Base-by-base conservation (phyloP, 1,139 yeast species). In the Sporopachydermia cereana region DNA sequence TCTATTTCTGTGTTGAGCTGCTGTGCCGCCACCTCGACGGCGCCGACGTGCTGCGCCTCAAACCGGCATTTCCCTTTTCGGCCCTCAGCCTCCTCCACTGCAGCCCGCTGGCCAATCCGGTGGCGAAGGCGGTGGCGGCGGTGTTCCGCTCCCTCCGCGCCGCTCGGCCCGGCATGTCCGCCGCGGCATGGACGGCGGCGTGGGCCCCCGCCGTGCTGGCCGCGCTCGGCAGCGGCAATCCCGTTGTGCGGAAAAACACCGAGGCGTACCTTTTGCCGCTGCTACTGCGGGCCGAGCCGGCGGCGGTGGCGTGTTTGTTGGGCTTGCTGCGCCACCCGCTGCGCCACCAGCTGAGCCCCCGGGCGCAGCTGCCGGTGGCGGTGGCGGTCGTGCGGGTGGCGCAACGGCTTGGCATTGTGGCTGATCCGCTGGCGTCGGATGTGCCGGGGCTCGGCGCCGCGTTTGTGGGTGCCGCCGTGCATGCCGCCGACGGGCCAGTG, bases 371-470 rank as follows among this genome's bases (percentile, higher is more conserved):
- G 2, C 61, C 69, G 2, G 55, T 73, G 1, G 61, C 77, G 41
- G 63, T 83, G 1, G 76, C 81, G 2, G 65, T 81, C 45, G 60
- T 84, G 43, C 76, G 74, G 54, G 71, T 80, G 44, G 93, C 86
- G 0, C 83, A 79, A 54, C 77, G 76, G 41, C 56, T 79, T 17
- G 73, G 72, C 1, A 68, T 77, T 23, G 63, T 73, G 5, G 67
- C 63, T 31, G 80, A 76, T 42, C 77, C 80, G 16, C 73, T 71
- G 46, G 68, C 68, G 36, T 54, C 53, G 5, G 56, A 63, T 1
- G 58, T 64, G 23, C 57, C 62, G 24, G 53, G 71, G 14, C 62
- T 76, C 2, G 56, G 69, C 1, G 46, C 64, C 1, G 58, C 63
- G 0, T 53, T 64, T 2, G 50, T 77, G 3, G 58, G 58, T n/a